A percentile compares a stretch with the other conserved stretches of the same genome.
Evolutionary conservation across 2,329 filamentous ascomycete species (phyloP).

Genomic region (Sporothrix pseudoabietina): DNA sequence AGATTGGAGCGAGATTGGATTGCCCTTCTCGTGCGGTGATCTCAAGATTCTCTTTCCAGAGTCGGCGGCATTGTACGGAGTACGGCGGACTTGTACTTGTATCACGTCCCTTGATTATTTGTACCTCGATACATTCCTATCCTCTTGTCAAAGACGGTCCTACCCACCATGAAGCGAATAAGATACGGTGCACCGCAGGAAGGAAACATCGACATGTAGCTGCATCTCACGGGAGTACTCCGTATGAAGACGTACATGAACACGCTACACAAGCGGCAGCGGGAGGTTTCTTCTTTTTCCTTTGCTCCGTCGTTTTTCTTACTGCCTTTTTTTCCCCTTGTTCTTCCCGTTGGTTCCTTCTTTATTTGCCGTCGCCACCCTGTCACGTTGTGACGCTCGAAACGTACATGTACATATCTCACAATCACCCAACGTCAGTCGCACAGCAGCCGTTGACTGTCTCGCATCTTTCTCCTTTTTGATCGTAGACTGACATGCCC

Average conservation of each 20-base stretch:
- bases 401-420: neutral
- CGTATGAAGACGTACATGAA: neutral
- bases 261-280: slow-evolving; percentile 6
- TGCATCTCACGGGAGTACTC: neutral
- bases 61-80: neutral
- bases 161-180: slow-evolving; percentile 15
- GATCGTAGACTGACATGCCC: neutral
- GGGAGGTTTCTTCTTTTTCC: neutral
- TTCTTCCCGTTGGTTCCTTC: neutral
- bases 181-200: slow-evolving; percentile 1
- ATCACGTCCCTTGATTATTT: neutral
- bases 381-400: neutral
- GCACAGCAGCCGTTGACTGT: neutral
- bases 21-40: neutral
- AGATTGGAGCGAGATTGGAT: neutral
- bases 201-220: neutral
- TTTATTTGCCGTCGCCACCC: slow-evolving; percentile 6
- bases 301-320: neutral
- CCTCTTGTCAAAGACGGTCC: slow-evolving; percentile 8
- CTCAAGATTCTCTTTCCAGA: neutral
- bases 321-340: neutral
- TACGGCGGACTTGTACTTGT: neutral
- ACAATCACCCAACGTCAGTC: neutral
- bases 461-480: neutral
- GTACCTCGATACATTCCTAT: neutral